Percentiles rank a stretch among this genome's conserved stretches.
Conservation (phyloP, 176 grass and related monocot genomes). For the Triticum aestivum region IWGSC_CS_RefSeq_v2.1 NC_057796.1:218700857-218701356, state of each 20-base stretch:
- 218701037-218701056: slow-evolving; percentile 9
- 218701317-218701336: neutral
- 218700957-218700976: slow-evolving; percentile 41
- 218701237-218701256: neutral
- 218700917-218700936: slow-evolving; percentile 33
- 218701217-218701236: neutral
- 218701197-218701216: slow-evolving; percentile 18
- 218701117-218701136: neutral
- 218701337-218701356: neutral
- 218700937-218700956: slow-evolving; percentile 52
- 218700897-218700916: slow-evolving; percentile 24
- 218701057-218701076: slow-evolving; percentile 40
- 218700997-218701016: slow-evolving; percentile 13
- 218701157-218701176: neutral
- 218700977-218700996: slow-evolving; percentile 52
- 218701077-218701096: slow-evolving; percentile 18
- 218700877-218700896: neutral
- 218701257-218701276: neutral
- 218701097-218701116: slow-evolving; percentile 24
- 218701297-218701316: neutral
- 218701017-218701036: slow-evolving; percentile 20
- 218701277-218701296: neutral
- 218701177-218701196: slow-evolving; percentile 15
- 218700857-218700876: slow-evolving; percentile 41
- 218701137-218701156: neutral